Conservation (phyloP, 176 grass and related monocot species). For the Leersia perrieri region DNA sequence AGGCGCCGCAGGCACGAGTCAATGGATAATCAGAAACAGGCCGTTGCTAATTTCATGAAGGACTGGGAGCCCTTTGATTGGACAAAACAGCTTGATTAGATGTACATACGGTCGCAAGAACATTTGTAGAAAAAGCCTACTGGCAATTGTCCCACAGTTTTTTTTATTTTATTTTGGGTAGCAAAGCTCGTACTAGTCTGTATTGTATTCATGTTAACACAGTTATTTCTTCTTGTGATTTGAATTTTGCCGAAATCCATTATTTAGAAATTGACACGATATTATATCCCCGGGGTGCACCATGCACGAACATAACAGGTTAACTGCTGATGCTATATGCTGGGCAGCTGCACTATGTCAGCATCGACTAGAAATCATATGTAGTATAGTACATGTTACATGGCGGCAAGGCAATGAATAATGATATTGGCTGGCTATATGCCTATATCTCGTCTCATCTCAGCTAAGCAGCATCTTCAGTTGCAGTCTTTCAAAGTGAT, state of each 20-base stretch:
- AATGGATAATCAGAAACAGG: conserved; percentile 63
- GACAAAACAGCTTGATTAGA: conserved; percentile 68
- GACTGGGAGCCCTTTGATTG: conserved; percentile 89
- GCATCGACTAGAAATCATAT: neutral
- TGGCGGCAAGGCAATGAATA: neutral
- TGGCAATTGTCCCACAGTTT: neutral
- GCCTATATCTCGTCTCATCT: too few relatives aligned
- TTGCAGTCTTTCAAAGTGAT: neutral
- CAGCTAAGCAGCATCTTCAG: neutral
- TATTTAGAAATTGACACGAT: neutral
- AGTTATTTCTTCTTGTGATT: neutral
- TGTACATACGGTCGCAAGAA: conserved; percentile 10
- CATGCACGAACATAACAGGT: neutral
- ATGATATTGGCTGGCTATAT: neutral
- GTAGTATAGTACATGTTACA: too few relatives aligned
- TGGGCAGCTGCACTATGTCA: neutral
- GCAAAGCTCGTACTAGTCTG: conserved; percentile 17
- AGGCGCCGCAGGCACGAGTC: conserved; percentile 65
- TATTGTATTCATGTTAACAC: neutral
- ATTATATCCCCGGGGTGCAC: neutral
- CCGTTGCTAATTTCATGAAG: conserved; percentile 55
- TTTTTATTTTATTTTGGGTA: too few relatives aligned
- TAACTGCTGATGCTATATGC: neutral
- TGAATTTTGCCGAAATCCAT: neutral
- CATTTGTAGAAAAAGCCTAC: neutral